Conservation (phyloP, 2,329 filamentous ascomycete genomes). For the Colletotrichum orchidophilum region DNA sequence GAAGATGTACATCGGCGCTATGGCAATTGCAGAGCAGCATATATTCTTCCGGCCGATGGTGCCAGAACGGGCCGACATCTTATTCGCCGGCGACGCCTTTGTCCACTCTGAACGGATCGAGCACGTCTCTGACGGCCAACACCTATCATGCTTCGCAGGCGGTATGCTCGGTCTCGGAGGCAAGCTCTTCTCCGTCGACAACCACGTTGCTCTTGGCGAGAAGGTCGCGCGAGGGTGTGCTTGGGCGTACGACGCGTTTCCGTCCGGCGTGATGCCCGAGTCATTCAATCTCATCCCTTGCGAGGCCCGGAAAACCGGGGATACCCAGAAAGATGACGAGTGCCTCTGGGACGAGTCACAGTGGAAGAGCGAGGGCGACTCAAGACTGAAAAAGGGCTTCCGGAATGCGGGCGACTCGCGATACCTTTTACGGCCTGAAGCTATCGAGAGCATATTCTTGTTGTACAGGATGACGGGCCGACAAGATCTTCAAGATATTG, state of each 20-base stretch:
- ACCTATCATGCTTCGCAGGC: constrained; percentile 61
- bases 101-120: constrained; percentile 32
- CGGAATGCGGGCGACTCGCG: constrained; percentile 61
- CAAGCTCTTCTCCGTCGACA: constrained; percentile 50
- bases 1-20: constrained; percentile 64
- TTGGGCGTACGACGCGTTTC: constrained; percentile 59
- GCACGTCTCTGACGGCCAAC: constrained; percentile 48
- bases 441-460: constrained; percentile 63
- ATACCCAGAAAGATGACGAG: constrained; percentile 46
- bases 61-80: constrained; percentile 67
- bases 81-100: constrained; percentile 57
- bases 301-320: neutral
- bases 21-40: constrained; percentile 63
- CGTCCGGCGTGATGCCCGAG: constrained; percentile 63
- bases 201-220: constrained; percentile 53
- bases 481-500: constrained; percentile 56
- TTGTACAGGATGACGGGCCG: constrained; percentile 63
- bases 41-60: constrained; percentile 73
- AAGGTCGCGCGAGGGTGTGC: constrained; percentile 61
- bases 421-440: constrained; percentile 61
- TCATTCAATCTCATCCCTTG: constrained; percentile 54
- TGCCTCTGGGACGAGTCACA: constrained; percentile 54
- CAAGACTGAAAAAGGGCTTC: constrained; percentile 63
- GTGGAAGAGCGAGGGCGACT: constrained; percentile 36
- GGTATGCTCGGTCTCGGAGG: constrained; percentile 61